Conservation (phyloP, 345 rosid genomes). For the Aquilaria yunnanensis region DNA sequence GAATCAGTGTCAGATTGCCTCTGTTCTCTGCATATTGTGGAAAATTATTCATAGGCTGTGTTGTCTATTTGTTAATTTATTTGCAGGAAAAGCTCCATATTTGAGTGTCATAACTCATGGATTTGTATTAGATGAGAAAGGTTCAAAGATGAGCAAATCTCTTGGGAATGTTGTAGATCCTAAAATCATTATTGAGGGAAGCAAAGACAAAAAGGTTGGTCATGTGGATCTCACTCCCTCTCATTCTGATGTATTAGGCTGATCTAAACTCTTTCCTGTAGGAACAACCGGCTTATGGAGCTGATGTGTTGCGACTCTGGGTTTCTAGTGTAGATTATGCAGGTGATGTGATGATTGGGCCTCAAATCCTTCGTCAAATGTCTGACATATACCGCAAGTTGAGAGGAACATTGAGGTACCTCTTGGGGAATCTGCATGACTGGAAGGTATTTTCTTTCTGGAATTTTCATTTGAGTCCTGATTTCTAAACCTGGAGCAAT, state of each 20-base stretch:
- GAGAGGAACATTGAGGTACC: conserved; percentile 88
- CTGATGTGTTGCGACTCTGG: conserved; percentile 95
- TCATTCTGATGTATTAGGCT: conserved; percentile 2
- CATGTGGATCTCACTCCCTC: not conserved
- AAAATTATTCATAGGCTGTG: too few species aligned
- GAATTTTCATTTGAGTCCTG: not conserved
- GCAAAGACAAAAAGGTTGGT: conserved; percentile 69
- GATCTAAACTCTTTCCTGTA: conserved; percentile 25
- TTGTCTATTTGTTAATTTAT: conserved; percentile 6
- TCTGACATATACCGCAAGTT: conserved; percentile 90
- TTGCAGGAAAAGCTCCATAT: conserved; percentile 84
- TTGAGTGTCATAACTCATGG: conserved; percentile 84
- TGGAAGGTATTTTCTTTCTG: conserved; percentile 57
- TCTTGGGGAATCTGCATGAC: conserved; percentile 91
- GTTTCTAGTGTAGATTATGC: conserved; percentile 97
- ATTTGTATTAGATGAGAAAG: conserved; percentile 95
- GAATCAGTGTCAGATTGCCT: too few species aligned
- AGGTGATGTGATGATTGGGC: conserved; percentile 78
- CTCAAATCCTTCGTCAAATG: conserved; percentile 81
- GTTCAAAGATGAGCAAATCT: conserved; percentile 97
- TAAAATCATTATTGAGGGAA: conserved; percentile 71
- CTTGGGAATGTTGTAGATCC: conserved; percentile 96
- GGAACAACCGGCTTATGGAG: conserved; percentile 95
- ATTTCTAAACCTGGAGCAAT: too few species aligned
- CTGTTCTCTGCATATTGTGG: too few species aligned